Evolutionary conservation across 345 rosid species (phyloP).

Genomic region (Aquilaria yunnanensis): DNA sequence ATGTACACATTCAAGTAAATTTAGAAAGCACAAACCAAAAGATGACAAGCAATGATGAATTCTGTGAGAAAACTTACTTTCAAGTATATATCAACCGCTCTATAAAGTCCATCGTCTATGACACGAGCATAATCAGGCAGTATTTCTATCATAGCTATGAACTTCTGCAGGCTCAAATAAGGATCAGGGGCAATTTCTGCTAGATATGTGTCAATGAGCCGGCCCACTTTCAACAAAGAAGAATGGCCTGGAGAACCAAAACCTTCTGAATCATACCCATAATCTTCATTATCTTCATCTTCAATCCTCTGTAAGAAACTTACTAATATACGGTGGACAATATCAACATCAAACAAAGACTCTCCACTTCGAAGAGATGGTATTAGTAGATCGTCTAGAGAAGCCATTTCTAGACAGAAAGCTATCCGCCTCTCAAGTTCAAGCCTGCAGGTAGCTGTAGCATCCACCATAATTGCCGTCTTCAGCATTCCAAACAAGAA

Average conservation of each 20-base stretch:
- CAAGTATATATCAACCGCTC: slow-evolving; percentile 75
- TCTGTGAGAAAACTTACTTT: slow-evolving; percentile 38
- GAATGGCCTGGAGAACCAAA: slow-evolving; percentile 48
- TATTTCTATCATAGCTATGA: slow-evolving; percentile 59
- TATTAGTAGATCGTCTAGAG: slow-evolving; percentile 76
- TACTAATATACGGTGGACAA: slow-evolving; percentile 58
- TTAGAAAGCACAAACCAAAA: too few relatives aligned
- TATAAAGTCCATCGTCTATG: slow-evolving; percentile 73
- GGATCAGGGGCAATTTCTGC: slow-evolving; percentile 91
- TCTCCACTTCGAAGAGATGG: slow-evolving; percentile 61
- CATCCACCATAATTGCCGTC: slow-evolving; percentile 48
- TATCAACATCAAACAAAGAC: slow-evolving; percentile 67
- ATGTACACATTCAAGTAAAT: too few relatives aligned
- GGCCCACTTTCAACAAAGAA: slow-evolving; percentile 72
- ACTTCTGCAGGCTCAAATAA: slow-evolving; percentile 57
- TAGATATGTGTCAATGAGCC: slow-evolving; percentile 70
- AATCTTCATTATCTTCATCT: slow-evolving; percentile 53
- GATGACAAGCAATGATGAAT: too few relatives aligned
- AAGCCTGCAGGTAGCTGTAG: slow-evolving; percentile 42
- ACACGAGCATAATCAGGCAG: slow-evolving; percentile 76
- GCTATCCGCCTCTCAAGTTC: slow-evolving; percentile 71
- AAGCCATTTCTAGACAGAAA: slow-evolving; percentile 50
- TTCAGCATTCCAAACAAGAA: slow-evolving; percentile 82
- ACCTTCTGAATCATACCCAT: slow-evolving; percentile 49
- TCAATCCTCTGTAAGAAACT: slow-evolving; percentile 59